Conservation (phyloP, 495 filamentous ascomycete species). For the Penicillium simplicissimum region DNA sequence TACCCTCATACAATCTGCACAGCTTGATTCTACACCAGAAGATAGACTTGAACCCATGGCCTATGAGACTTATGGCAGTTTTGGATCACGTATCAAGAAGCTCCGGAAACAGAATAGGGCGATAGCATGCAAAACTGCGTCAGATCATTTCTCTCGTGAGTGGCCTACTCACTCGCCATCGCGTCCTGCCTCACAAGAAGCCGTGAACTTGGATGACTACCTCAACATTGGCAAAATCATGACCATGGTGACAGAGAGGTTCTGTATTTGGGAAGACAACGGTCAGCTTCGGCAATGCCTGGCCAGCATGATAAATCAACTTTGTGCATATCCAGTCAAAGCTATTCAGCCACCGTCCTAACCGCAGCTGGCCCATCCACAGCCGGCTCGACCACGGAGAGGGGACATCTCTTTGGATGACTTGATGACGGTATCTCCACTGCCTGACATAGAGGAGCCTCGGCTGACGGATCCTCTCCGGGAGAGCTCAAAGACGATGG, state of each 20-base stretch:
- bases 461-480: background rate
- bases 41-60: background rate
- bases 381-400: background rate
- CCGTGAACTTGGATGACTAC: background rate
- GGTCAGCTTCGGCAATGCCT: background rate
- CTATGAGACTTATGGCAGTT: background rate
- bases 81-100: background rate
- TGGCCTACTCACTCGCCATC: conserved; percentile 7
- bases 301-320: background rate
- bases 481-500: background rate
- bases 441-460: background rate
- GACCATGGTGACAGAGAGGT: background rate
- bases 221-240: background rate
- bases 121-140: background rate
- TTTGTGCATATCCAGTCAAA: background rate
- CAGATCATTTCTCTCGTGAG: conserved; percentile 1
- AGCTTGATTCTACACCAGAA: background rate
- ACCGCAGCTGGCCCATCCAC: background rate
- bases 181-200: background rate
- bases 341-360: background rate
- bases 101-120: background rate
- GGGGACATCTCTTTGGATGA: background rate
- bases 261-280: background rate
- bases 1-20: background rate
- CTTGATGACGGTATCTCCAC: background rate